A percentile compares a stretch with the other conserved stretches of the same genome.
Conservation (phyloP, 768 basidiomycete genomes). For the Gloeophyllum trabeum region DNA sequence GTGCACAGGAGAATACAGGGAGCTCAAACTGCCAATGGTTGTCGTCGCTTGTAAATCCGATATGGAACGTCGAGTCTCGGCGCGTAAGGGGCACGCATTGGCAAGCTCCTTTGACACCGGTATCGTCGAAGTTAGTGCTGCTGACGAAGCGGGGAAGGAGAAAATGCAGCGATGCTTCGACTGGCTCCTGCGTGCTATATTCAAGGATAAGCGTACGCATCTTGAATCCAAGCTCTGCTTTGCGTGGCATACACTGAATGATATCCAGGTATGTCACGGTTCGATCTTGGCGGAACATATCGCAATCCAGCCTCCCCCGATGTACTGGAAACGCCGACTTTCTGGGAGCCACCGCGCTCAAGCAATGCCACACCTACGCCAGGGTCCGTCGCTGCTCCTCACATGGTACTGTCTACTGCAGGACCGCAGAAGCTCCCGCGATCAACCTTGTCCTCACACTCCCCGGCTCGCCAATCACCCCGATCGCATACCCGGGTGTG, state of each 20-base stretch:
- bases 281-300: constrained; percentile 25
- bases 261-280: constrained; percentile 5
- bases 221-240: too few relatives aligned
- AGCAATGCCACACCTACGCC: constrained; percentile 41
- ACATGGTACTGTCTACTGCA: too few relatives aligned
- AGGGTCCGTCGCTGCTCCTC: constrained; percentile 18
- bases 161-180: constrained; percentile 70
- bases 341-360: constrained; percentile 42
- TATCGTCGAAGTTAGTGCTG: constrained; percentile 60
- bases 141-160: constrained; percentile 43
- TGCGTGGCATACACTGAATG: too few relatives aligned
- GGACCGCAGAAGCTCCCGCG: too few relatives aligned
- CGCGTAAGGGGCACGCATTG: constrained; percentile 35
- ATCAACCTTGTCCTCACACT: constrained; percentile 9
- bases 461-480: constrained; percentile 24
- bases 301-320: constrained; percentile 70
- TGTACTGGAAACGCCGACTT: constrained; percentile 33
- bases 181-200: constrained; percentile 54
- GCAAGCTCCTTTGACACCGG: constrained; percentile 62
- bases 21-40: constrained; percentile 50
- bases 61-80: constrained; percentile 37
- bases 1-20: constrained; percentile 41
- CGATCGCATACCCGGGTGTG: constrained; percentile 40
- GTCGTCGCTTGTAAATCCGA: constrained; percentile 88
- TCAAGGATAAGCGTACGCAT: constrained; percentile 8